Evolutionary conservation across 2,329 filamentous ascomycete genomes (phyloP), one percentile per base, ranked within the genome.

Genomic region (Paraconiothyrium sp.): DNA sequence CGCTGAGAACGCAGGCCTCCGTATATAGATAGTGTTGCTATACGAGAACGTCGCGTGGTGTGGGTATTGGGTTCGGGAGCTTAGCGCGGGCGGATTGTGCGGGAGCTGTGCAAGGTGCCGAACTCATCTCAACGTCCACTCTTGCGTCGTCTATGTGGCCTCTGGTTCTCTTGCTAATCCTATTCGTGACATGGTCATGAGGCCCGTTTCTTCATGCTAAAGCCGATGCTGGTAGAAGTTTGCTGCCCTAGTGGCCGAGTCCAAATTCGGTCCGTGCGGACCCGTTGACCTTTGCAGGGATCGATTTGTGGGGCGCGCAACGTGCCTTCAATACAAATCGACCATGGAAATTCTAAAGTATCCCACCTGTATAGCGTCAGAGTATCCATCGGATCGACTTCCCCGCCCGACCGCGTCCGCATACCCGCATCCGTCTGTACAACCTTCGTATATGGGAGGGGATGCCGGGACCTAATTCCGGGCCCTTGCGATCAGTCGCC

Each of bases 1-100:
- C 24, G 48, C 57, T 56, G 41, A 27, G 30, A 22, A 52, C 47
- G 57, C 49, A 54, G 35, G 22, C 20, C 35, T 52, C 39, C 57
- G 49, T 34, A 24, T 34, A 30, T 27, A 41, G 41, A 52, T 39
- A 30, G 27, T 44, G 50, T 20, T 51, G 39, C 27, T 54, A 20
- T 59, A 35, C 41, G 27, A 10, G 24, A 35, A 22, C 32, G 48
- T 47, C 41, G 57, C 41, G n/a, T 47, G 54, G 43, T 47, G 48
- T 49, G 47, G 48, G 50, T 10, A 48, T 34, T 49, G 47, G 48
- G 50, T 10, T 54, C 43, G 32, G 49, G 44, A 46, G 57, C 49
- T 41, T 59, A 59, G 57, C 50, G 57, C 16, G 35, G 34, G 49
- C 16, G 43, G 48, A 20, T n/a, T 54, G 32, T 52, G 34, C 43